Evolutionary conservation across 768 basidiomycete genomes (phyloP), one percentile per base, ranked within the genome.

Genomic region (Xerocomellus amylosporus): DNA sequence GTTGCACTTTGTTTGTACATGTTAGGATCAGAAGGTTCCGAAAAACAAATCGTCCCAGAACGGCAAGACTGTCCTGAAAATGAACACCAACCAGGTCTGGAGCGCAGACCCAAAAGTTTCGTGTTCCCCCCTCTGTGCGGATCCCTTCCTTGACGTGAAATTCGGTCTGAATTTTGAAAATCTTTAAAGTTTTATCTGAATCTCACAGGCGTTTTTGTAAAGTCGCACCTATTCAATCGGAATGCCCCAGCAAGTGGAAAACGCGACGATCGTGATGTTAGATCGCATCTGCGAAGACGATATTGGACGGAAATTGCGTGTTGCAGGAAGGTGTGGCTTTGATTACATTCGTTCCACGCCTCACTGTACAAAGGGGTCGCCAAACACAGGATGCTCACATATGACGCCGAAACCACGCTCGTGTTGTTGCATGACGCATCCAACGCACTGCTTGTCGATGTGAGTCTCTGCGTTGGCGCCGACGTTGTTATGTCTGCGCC

Each of bases 371-470:
- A 41, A 53, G 42, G 57, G 48, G 56, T 19, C 54, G 28, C 36
- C 51, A 51, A 43, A 53, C 43, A 40, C 61, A 88, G 86, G 62
- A 73, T 87, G 58, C 74, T 85, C 34, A 73, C 77, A 30, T 85
- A 85, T 64, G 83, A 87, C 56, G 70, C 73, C 14, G 60, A 67
- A 9, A 77, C 75, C 37, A 77, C 77, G 4, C 66, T 79, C 14
- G 69, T 80, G 14, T 54, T 83, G 20, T 66, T 88, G 31, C 59
- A 78, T n/a, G 81, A 82, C 58, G 74, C 73, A 44, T 74, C 75
- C 13, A 67, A 68, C n/a, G 82, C 74, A 33, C 62, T 88, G 45
- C 70, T 85, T 10, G 79, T 87, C 8, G 85, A 88, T 63, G 76
- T 76, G 9, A 73, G 77, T 42, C 73, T 84, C 13, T 82, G 81